A percentile compares a stretch with the other conserved stretches of the same genome.
These are phyloP conservation scores for Nepenthes gracilis DNA, from an alignment of 148 eudicot genomes.

Conservation along the genomic window DNA sequence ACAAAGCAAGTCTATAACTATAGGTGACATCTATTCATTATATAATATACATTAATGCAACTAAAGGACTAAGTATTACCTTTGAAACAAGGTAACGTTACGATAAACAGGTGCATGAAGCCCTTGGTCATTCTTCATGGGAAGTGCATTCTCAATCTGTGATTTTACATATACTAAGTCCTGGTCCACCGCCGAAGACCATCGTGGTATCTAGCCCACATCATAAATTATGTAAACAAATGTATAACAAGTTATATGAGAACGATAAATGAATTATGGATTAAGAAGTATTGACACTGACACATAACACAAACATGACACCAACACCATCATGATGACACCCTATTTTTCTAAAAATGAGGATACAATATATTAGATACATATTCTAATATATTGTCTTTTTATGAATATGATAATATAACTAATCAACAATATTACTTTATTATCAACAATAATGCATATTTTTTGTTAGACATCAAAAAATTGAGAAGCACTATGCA, in stretches of 20 bases:
- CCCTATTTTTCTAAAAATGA: no score
- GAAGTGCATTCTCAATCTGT: constrained; percentile 39
- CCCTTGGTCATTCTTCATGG: constrained; percentile 13
- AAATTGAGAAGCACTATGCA: no score
- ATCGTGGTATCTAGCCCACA: constrained; percentile 22
- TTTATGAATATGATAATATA: no score
- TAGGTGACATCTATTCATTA: neutral
- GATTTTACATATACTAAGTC: constrained; percentile 30
- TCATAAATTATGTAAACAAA: neutral
- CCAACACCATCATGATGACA: no score
- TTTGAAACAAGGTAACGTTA: constrained; percentile 43
- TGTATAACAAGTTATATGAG: neutral
- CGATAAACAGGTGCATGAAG: constrained; percentile 51
- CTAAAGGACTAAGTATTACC: constrained; percentile 16
- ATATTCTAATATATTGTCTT: no score
- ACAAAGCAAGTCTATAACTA: neutral
- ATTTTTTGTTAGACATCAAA: no score
- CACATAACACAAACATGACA: no score
- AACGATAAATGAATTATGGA: neutral
- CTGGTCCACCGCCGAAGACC: constrained; percentile 31
- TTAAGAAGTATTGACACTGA: neutral
- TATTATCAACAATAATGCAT: no score
- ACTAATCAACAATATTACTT: no score
- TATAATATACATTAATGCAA: neutral
- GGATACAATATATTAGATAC: no score